These are phyloP conservation scores for Calonectria pauciramosa DNA, from an alignment of 2,329 filamentous ascomycete genomes.

Conservation along the genomic window DNA sequence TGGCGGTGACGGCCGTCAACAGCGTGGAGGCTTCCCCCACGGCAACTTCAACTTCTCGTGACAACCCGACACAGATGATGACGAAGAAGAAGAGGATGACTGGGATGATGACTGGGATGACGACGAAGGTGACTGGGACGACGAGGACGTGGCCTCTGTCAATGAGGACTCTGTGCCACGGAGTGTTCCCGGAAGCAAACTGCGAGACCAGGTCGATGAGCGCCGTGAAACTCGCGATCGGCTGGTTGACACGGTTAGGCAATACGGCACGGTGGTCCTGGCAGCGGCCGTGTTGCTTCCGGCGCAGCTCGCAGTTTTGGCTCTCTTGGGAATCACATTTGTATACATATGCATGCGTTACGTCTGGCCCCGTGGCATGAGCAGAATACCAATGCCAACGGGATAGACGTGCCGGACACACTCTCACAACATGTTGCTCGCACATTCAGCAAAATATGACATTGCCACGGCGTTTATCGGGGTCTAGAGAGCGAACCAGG, in stretches of 20 bases:
- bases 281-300: conserved; percentile 64
- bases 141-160: conserved; percentile 39
- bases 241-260: conserved; percentile 58
- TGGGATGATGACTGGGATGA: conserved; percentile 42
- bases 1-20: conserved; percentile 53
- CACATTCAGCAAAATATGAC: conserved; percentile 37
- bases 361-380: conserved; percentile 40
- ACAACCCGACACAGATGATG: conserved; percentile 57
- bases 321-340: conserved; percentile 51
- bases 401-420: conserved; percentile 44
- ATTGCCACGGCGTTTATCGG: conserved; percentile 49
- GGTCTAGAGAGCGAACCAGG: conserved; percentile 39
- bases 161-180: conserved; percentile 39
- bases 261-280: conserved; percentile 57
- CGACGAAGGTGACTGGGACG: conserved; percentile 42
- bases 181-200: conserved; percentile 40
- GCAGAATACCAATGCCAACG: conserved; percentile 28
- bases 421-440: conserved; percentile 17
- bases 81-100: conserved; percentile 49
- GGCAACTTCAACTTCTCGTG: conserved; percentile 61
- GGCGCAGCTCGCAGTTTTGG: conserved; percentile 54
- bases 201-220: conserved; percentile 47
- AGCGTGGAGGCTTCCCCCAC: conserved; percentile 54
- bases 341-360: conserved; percentile 58
- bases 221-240: conserved; percentile 52